Evolutionary conservation across 108 stramenopile genomes (phyloP), one percentile per base, ranked within the genome.

Genomic region (Nitzschia sp.): DNA sequence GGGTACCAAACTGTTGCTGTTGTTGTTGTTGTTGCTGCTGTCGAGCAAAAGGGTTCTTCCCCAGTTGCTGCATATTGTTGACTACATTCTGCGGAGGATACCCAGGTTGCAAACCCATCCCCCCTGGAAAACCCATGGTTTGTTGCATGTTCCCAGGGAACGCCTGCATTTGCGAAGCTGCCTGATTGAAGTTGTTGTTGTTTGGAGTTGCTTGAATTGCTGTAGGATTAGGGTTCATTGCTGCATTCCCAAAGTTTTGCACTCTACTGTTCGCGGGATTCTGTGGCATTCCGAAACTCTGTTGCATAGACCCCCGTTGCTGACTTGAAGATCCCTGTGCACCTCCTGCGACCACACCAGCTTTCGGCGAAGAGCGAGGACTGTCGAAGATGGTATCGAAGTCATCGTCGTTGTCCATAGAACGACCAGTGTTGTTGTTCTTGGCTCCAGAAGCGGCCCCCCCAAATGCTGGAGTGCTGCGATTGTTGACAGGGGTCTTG

Each of bases 21-120:
- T 50, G 54, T 9, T 43, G 34, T 41, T 57, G 67, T 17, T 71
- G 51, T 21, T 10, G 19, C 2, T 71, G 59, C 3, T 14, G 34
- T 29, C 7, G 63, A 43, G 43, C 24, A 14, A 26, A 55, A 12
- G 14, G 34, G 15, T 41, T 24, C 40, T 59, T 38, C 7, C 14
- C 14, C 6, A 7, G 40, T 39, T 38, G 58, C 58, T 59, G 58
- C 14, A 14, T 60, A 25, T 60, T 60, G 59, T 60, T 40, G 59
- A 19, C 17, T 2, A 3, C 11, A 55, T 25, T 24, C 54, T 20
- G 15, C 1, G 22, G 21, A 8, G 24, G 12, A 26, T 55, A 20
- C 2, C 14, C 17, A 34, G 29, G 29, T n/a, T n/a, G n/a, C 1
- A 34, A 34, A 34, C 29, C 29, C 29, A 34, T 34, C 29, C 29